These are phyloP conservation scores for Diaporthe caulivora DNA, from an alignment of 2,329 filamentous ascomycete genomes.

Conservation along the genomic window DNA sequence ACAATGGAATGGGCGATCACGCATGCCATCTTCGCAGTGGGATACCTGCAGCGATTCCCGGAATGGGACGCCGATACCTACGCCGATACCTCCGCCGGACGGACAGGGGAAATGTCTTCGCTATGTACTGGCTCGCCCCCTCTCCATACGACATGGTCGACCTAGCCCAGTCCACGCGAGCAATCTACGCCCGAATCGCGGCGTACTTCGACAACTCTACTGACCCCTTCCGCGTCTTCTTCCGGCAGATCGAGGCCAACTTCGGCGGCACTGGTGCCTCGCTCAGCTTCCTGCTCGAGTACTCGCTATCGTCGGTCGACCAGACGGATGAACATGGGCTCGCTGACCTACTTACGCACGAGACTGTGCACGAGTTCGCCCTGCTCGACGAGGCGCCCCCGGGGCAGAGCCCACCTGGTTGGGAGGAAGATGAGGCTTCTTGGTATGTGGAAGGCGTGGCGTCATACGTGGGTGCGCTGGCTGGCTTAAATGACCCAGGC, in stretches of 20 bases:
- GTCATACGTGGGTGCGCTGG: conserved; percentile 35
- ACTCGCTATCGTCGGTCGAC: conserved; percentile 18
- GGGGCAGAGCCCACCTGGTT: background rate
- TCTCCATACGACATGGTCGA: conserved; percentile 28
- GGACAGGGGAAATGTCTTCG: background rate
- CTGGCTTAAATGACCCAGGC: conserved; percentile 21
- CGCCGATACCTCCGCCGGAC: background rate
- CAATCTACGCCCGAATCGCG: conserved; percentile 29
- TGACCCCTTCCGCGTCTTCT: conserved; percentile 35
- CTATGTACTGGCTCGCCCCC: conserved; percentile 31
- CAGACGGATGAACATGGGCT: conserved; percentile 17
- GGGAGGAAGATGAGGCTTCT: conserved; percentile 18
- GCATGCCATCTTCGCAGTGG: conserved; percentile 31
- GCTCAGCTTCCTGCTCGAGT: conserved; percentile 35
- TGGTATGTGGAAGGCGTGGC: conserved; percentile 39
- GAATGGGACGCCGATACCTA: background rate
- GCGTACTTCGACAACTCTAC: conserved; percentile 20
- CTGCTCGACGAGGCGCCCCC: conserved; percentile 14
- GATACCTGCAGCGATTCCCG: conserved; percentile 28
- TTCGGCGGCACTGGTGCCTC: conserved; percentile 22
- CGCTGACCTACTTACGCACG: conserved; percentile 37
- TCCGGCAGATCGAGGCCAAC: conserved; percentile 28
- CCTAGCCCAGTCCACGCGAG: conserved; percentile 3
- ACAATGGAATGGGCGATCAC: conserved; percentile 5
- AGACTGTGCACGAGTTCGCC: conserved; percentile 39